These are phyloP conservation scores for Babesia caballi DNA, from an alignment of 169 alveolate genomes.

Conservation along the genomic window DNA sequence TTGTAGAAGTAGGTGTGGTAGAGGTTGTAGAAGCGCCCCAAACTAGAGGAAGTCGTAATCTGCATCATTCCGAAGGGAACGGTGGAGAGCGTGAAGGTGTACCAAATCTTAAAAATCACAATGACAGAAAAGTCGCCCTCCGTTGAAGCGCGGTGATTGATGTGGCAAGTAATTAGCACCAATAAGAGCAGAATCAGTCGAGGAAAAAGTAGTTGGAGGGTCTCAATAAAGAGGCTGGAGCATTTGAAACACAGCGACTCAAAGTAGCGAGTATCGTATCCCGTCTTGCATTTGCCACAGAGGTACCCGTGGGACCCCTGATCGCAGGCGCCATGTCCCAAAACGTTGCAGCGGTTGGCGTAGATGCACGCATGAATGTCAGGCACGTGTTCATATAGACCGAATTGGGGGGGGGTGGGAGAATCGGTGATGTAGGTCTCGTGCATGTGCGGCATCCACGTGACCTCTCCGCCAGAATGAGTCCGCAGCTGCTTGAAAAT, in stretches of 20 bases:
- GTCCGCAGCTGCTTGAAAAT: constrained; percentile 15
- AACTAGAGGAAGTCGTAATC: constrained; percentile 43
- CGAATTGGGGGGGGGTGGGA: constrained; percentile 37
- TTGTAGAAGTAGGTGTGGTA: constrained; percentile 34
- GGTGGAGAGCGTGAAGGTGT: constrained; percentile 31
- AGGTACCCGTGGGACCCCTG: constrained; percentile 74
- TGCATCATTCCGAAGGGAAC: constrained; percentile 52
- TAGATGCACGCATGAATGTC: constrained; percentile 68
- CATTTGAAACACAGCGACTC: constrained; percentile 68
- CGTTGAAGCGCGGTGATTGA: constrained; percentile 9
- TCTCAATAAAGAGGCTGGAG: not conserved
- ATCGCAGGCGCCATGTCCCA: constrained; percentile 51
- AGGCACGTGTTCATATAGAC: constrained; percentile 52
- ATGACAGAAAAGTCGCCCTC: constrained; percentile 39
- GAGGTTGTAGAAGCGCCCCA: constrained; percentile 32
- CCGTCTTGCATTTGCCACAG: constrained; percentile 67
- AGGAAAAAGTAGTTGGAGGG: constrained; percentile 14
- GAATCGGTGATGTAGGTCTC: not conserved
- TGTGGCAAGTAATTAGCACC: constrained; percentile 10
- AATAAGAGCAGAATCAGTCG: constrained; percentile 8
- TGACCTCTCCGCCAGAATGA: not conserved
- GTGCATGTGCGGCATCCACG: constrained; percentile 32
- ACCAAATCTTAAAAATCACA: constrained; percentile 41
- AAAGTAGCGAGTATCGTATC: constrained; percentile 66
- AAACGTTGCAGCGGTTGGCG: constrained; percentile 67